Evolutionary conservation across 768 basidiomycete species (phyloP).

Genomic region (Termitomyces sp.): DNA sequence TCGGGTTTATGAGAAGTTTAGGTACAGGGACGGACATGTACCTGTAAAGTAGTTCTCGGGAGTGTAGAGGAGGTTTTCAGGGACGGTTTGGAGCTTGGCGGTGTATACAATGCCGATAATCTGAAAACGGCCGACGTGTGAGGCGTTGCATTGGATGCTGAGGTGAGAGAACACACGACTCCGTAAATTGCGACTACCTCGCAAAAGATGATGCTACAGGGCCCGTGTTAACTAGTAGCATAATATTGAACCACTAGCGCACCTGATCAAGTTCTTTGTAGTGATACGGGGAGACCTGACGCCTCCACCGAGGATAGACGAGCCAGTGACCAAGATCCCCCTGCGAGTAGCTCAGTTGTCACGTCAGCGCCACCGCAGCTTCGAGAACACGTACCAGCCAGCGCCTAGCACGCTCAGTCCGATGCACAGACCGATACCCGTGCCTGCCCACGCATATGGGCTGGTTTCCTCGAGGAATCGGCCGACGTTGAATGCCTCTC

Average conservation of each 20-base stretch:
- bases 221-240: neutral
- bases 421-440: slow-evolving; percentile 89
- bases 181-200: slow-evolving; percentile 99
- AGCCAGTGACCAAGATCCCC: slow-evolving; percentile 96
- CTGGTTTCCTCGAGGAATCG: slow-evolving; percentile 91
- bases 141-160: neutral
- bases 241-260: slow-evolving; percentile 15
- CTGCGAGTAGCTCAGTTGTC: slow-evolving; percentile 33
- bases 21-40: slow-evolving; percentile 17
- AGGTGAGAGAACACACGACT: slow-evolving; percentile 51
- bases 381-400: slow-evolving; percentile 67
- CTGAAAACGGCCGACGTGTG: slow-evolving; percentile 27
- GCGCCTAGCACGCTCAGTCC: slow-evolving; percentile 93
- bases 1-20: neutral
- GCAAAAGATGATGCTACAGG: slow-evolving; percentile 90
- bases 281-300: slow-evolving; percentile 90
- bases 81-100: slow-evolving; percentile 62
- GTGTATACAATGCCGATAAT: slow-evolving; percentile 98
- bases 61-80: slow-evolving; percentile 72
- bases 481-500: slow-evolving; percentile 91
- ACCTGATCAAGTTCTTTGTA: slow-evolving; percentile 98
- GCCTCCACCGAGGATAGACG: slow-evolving; percentile 96
- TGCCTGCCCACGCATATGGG: slow-evolving; percentile 89
- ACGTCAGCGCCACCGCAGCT: slow-evolving; percentile 6
- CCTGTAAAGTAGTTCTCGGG: slow-evolving; percentile 91